These are phyloP conservation scores for Backusella sp. DNA, from an alignment of 192 early-diverging fungal genomes.

Conservation along the genomic window DNA sequence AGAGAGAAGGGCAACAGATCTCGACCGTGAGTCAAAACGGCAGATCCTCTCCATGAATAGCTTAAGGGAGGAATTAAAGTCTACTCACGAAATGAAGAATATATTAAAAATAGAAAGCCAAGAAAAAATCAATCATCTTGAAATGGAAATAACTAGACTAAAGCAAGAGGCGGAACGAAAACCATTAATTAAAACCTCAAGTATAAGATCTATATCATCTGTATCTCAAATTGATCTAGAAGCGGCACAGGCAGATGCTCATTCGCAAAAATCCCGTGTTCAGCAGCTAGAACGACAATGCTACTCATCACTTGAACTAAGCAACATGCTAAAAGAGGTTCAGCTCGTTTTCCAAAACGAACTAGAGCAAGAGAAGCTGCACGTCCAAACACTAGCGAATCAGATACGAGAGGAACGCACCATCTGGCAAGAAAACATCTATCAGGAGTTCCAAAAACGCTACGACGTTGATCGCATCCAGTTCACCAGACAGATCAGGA, in stretches of 20 bases:
- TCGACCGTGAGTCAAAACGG: conserved; percentile 1
- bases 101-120: not conserved
- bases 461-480: not conserved
- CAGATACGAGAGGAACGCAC: not conserved
- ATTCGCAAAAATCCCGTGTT: not conserved
- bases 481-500: not conserved
- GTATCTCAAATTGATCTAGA: not conserved
- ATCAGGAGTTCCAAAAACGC: not conserved
- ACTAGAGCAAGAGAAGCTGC: not conserved
- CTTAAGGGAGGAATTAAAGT: not conserved
- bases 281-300: conserved; percentile 7
- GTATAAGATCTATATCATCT: not conserved
- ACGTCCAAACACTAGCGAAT: not conserved
- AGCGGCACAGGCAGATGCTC: not conserved
- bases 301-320: not conserved
- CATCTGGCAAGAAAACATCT: not conserved
- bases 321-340: not conserved
- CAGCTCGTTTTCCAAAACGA: not conserved
- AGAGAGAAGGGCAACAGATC: not conserved
- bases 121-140: not conserved
- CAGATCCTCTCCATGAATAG: not conserved
- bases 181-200: not conserved
- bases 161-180: not conserved
- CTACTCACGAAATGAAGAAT: not conserved
- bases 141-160: not conserved